A percentile compares a stretch with the other conserved stretches of the same genome.
Conservation (phyloP, 441 rosid genomes). For the Heliophila coronopifolia region DNA sequence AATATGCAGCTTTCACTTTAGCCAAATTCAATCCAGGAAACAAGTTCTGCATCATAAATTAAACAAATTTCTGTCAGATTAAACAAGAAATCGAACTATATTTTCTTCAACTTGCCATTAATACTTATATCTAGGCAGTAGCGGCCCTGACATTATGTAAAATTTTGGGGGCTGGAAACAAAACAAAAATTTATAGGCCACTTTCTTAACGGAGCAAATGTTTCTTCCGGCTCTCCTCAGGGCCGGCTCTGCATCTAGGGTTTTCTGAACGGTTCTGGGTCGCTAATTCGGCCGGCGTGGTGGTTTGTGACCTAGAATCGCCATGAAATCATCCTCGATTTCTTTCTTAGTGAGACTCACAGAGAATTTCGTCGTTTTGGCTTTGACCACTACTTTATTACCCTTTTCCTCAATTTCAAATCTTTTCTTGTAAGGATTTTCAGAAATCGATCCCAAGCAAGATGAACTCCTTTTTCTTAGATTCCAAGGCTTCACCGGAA, state of each 20-base stretch:
- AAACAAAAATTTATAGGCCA: no score
- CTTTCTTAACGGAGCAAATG: no score
- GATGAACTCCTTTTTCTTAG: slow-evolving; percentile 58
- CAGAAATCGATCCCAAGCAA: slow-evolving; percentile 37
- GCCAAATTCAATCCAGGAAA: slow-evolving; percentile 59
- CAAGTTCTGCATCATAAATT: slow-evolving; percentile 27
- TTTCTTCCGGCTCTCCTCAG: no score
- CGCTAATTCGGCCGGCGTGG: slow-evolving; percentile 65
- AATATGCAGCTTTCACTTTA: slow-evolving; percentile 52
- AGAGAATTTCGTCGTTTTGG: slow-evolving; percentile 35
- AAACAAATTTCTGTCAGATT: slow-evolving; percentile 4
- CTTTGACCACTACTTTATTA: slow-evolving; percentile 29
- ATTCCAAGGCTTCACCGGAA: slow-evolving; percentile 58
- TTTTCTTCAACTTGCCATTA: neutral
- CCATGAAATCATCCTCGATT: slow-evolving; percentile 65
- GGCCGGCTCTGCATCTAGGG: no score
- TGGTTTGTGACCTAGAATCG: slow-evolving; percentile 44
- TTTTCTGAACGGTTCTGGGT: slow-evolving; percentile 49
- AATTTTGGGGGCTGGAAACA: no score
- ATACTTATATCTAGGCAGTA: slow-evolving; percentile 59
- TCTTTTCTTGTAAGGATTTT: neutral
- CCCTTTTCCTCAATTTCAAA: slow-evolving; percentile 25
- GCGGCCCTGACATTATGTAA: no score
- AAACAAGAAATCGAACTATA: neutral
- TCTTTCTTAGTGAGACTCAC: slow-evolving; percentile 54